Conservation (phyloP, 208 protist species). For the Leishmania major region DNA sequence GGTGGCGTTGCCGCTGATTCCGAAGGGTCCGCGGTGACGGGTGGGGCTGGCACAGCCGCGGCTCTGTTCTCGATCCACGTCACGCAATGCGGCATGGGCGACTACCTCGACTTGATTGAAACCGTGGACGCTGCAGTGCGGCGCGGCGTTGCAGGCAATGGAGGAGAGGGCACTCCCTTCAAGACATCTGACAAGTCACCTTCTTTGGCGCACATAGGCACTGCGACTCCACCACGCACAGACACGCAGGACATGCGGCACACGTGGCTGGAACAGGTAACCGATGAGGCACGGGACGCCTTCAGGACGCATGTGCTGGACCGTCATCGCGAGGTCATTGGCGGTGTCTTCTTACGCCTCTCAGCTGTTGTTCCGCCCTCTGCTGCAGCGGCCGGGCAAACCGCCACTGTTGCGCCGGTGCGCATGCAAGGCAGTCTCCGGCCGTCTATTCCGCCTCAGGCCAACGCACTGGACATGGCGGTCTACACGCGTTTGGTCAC, state of each 20-base stretch:
- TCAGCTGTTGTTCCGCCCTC: constrained; percentile 41
- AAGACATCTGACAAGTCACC: neutral
- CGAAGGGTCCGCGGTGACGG: neutral
- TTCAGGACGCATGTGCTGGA: constrained; percentile 63
- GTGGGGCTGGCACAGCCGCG: neutral
- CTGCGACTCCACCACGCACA: neutral
- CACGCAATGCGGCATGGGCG: constrained; percentile 40
- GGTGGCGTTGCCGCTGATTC: constrained; percentile 14
- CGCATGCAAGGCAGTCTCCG: constrained; percentile 23
- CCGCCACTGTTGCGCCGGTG: constrained; percentile 22
- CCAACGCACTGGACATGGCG: constrained; percentile 45
- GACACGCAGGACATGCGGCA: constrained; percentile 34
- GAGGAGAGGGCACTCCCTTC: neutral
- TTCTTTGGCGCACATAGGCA: neutral
- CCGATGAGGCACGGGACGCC: constrained; percentile 48
- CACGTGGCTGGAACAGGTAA: constrained; percentile 60
- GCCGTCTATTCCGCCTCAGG: constrained; percentile 26
- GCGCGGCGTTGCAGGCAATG: neutral
- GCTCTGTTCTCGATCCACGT: constrained; percentile 32
- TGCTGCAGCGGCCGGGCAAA: constrained; percentile 23
- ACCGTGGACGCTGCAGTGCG: constrained; percentile 23
- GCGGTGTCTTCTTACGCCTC: constrained; percentile 44
- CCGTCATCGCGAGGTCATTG: constrained; percentile 64
- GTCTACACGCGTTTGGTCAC: constrained; percentile 53
- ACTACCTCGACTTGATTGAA: constrained; percentile 40